Evolutionary conservation across 768 basidiomycete species (phyloP).

Genomic region (Hypholoma fasciculare): DNA sequence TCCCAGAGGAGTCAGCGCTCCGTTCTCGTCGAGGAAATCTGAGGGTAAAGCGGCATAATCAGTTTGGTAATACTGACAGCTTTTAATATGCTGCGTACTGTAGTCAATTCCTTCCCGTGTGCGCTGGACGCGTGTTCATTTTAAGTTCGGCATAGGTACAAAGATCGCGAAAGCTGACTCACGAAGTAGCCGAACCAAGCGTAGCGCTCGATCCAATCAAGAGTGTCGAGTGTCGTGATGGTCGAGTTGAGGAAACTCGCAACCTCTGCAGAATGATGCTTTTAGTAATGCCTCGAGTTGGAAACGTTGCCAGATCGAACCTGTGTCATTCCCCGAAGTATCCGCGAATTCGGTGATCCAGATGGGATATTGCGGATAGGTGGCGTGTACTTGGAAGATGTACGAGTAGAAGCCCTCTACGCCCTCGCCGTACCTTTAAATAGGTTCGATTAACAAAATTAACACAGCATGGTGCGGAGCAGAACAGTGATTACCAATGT

Average conservation of each 20-base stretch:
- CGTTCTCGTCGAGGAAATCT: conserved; percentile 47
- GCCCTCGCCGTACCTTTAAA: conserved; percentile 56
- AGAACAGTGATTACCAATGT: conserved; percentile 39
- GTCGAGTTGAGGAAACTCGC: conserved; percentile 58
- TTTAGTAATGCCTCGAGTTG: background rate
- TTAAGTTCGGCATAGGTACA: background rate
- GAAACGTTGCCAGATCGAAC: conserved; percentile 19
- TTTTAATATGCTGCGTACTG: conserved; percentile 30
- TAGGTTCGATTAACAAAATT: no score
- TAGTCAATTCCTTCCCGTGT: conserved; percentile 38
- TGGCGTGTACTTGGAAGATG: conserved; percentile 49
- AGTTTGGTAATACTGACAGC: background rate
- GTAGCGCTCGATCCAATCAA: conserved; percentile 62
- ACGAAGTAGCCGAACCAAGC: conserved; percentile 56
- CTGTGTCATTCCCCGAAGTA: conserved; percentile 44
- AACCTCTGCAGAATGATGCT: conserved; percentile 34
- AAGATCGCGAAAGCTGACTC: background rate
- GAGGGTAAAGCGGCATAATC: background rate
- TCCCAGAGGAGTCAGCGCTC: conserved; percentile 44
- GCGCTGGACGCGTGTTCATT: conserved; percentile 30
- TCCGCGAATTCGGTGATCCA: conserved; percentile 72
- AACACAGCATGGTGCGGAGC: background rate
- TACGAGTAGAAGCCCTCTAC: conserved; percentile 54
- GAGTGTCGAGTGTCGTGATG: conserved; percentile 51
- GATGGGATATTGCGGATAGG: conserved; percentile 49